phyloP scores from a whole-genome alignment of 257 asterid species.

The Striga asiatica region DNA sequence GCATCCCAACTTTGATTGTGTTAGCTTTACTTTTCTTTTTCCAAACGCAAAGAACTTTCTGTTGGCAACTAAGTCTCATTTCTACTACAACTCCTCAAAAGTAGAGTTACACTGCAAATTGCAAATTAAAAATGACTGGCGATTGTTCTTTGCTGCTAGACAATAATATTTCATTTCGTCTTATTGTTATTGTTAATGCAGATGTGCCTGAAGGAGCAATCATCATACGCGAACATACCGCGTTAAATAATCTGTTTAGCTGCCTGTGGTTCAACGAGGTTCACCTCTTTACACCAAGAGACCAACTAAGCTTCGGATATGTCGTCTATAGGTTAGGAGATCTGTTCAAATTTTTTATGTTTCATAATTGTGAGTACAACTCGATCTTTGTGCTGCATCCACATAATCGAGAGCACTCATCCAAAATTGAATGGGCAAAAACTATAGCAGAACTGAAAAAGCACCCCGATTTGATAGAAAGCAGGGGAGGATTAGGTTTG shows the following conservation, averaged over 20 bases:
- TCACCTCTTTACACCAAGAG: constrained; percentile 87
- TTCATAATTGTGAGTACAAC: constrained; percentile 91
- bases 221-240: constrained; percentile 83
- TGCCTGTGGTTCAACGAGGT: constrained; percentile 99
- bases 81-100: not conserved
- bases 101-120: not conserved
- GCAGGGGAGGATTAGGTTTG: constrained; percentile 85
- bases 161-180: not conserved
- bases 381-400: constrained; percentile 73
- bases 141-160: not conserved
- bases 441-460: constrained; percentile 53
- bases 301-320: constrained; percentile 93
- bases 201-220: constrained; percentile 99
- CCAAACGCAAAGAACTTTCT: not conserved
- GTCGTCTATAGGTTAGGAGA: constrained; percentile 70
- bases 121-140: not conserved
- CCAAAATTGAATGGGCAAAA: constrained; percentile 94
- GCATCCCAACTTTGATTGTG: not conserved
- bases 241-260: constrained; percentile 68
- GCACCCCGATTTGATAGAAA: constrained; percentile 72
- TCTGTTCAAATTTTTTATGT: constrained; percentile 60
- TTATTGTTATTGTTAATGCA: constrained; percentile 17
- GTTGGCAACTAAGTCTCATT: not conserved
- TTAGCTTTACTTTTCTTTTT: not conserved
- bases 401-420: constrained; percentile 87